Evolutionary conservation across 352 stramenopile species (phyloP), one percentile per base, ranked within the genome.

Genomic region (Pythium dissimile): DNA sequence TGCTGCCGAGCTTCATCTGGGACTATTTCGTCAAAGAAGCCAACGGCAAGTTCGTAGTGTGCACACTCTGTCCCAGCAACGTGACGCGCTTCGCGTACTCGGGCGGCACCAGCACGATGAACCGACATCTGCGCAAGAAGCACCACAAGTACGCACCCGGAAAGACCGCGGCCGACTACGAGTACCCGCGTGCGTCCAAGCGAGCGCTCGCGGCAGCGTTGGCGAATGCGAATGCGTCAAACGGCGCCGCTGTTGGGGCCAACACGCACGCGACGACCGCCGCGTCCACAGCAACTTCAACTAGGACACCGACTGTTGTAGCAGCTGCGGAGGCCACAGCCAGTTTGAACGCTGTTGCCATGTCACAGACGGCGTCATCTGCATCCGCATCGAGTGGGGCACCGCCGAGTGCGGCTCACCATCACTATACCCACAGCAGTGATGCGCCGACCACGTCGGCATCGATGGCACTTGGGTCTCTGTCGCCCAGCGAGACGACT

Each of bases 31-130:
- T 89, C 47, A 89, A 89, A 53, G 79, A 89, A 54, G 61, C 67
- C 32, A 86, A 72, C 23, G 79, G 78, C 45, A 92, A 92, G 65
- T 92, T 76, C 55, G 80, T 92, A 15, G 71, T 89, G 15, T 92
- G 83, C 61, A 88, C 79, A 39, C 56, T 90, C 18, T 92, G 83
- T 30, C 75, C 83, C 7, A 67, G 73, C 20, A 77, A 85, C 54
- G 71, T 59, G 23, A 90, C 83, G 45, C 75, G 80, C 37, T 92
- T 92, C 61, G 83, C 83, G 24, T 92, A 92, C 59, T 92, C 83
- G 26, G 83, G 83, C 11, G 83, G 83, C 44, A 92, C 83, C 12
- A 88, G 74, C 64, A 92, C 83, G 11, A 92, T 92, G 83, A 92
- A 89, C 63, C 80, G 83, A 24, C 83, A 92, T 32, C 49, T 92